A percentile compares a stretch with the other conserved stretches of the same genome.
Evolutionary conservation across 2,329 filamentous ascomycete species (phyloP).

Genomic region (Sporothrix schenckii): DNA sequence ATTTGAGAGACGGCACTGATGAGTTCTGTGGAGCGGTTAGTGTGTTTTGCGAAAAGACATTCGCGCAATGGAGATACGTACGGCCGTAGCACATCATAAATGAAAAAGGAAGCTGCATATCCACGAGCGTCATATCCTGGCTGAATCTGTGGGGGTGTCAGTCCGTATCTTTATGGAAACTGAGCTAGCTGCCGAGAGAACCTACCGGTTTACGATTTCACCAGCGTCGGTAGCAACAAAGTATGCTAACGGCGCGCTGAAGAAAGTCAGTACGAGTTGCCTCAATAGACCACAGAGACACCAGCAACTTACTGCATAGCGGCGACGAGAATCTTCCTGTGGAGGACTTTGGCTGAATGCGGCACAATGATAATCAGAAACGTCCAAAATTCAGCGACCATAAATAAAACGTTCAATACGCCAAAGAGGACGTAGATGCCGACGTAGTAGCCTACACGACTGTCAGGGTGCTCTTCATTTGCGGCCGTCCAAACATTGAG

Average conservation of each 20-base stretch:
- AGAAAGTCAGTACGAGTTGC: not conserved
- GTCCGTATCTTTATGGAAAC: not conserved
- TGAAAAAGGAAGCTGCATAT: slow-evolving; percentile 32
- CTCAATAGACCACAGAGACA: too few species aligned
- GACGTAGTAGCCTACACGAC: slow-evolving; percentile 44
- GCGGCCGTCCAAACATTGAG: slow-evolving; percentile 51
- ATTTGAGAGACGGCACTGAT: slow-evolving; percentile 48
- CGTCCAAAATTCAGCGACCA: slow-evolving; percentile 35
- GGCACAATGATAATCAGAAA: slow-evolving; percentile 44
- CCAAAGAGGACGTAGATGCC: slow-evolving; percentile 44
- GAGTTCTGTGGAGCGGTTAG: slow-evolving; percentile 13
- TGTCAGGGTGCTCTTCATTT: slow-evolving; percentile 48
- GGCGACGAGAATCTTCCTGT: slow-evolving; percentile 39
- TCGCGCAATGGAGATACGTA: slow-evolving; percentile 11
- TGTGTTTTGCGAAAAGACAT: not conserved
- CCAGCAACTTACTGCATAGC: slow-evolving; percentile 34
- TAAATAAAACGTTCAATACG: slow-evolving; percentile 34
- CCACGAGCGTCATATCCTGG: slow-evolving; percentile 32
- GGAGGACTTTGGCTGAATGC: slow-evolving; percentile 40
- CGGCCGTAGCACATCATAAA: slow-evolving; percentile 33
- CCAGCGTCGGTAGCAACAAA: slow-evolving; percentile 44
- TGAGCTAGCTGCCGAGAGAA: not conserved
- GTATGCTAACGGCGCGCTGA: slow-evolving; percentile 42
- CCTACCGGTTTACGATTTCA: slow-evolving; percentile 41
- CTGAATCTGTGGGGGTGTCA: slow-evolving; percentile 28